phyloP scores from a whole-genome alignment of 2,329 filamentous ascomycete genomes.

The Aspergillus texensis region DNA sequence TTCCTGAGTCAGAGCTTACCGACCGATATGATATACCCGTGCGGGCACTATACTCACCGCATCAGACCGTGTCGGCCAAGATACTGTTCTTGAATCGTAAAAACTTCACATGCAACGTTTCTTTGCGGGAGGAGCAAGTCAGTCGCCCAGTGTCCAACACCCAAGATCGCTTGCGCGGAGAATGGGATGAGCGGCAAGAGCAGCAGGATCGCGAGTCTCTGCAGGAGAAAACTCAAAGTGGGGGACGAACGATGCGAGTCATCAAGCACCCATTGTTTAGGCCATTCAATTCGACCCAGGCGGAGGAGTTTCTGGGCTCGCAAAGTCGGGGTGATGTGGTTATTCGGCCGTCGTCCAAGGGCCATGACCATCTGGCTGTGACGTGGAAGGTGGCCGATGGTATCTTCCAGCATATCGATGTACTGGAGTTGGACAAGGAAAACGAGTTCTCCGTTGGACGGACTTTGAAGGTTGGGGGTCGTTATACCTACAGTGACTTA shows the following conservation, averaged over 20 bases:
- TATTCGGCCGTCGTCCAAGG: conserved; percentile 92
- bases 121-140: conserved; percentile 79
- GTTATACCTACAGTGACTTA: conserved; percentile 91
- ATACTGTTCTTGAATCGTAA: conserved; percentile 85
- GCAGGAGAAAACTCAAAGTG: conserved; percentile 81
- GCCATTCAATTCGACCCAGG: conserved; percentile 87
- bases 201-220: conserved; percentile 78
- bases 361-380: conserved; percentile 89
- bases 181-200: conserved; percentile 88
- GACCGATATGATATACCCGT: conserved; percentile 68
- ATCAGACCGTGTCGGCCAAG: conserved; percentile 87
- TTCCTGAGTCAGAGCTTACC: conserved; percentile 80
- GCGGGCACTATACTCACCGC: conserved; percentile 72
- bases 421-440: conserved; percentile 94
- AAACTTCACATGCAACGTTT: conserved; percentile 79
- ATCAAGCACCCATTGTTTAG: conserved; percentile 98
- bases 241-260: conserved; percentile 85
- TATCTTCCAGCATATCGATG: conserved; percentile 97
- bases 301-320: conserved; percentile 88
- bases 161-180: conserved; percentile 72
- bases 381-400: conserved; percentile 98
- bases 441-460: conserved; percentile 94
- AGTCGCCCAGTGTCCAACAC: conserved; percentile 71
- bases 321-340: conserved; percentile 87
- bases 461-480: conserved; percentile 80